These are phyloP conservation scores for Emmonsiellopsis sp. DNA, from an alignment of 2,329 filamentous ascomycete species.

Conservation along the genomic window DNA sequence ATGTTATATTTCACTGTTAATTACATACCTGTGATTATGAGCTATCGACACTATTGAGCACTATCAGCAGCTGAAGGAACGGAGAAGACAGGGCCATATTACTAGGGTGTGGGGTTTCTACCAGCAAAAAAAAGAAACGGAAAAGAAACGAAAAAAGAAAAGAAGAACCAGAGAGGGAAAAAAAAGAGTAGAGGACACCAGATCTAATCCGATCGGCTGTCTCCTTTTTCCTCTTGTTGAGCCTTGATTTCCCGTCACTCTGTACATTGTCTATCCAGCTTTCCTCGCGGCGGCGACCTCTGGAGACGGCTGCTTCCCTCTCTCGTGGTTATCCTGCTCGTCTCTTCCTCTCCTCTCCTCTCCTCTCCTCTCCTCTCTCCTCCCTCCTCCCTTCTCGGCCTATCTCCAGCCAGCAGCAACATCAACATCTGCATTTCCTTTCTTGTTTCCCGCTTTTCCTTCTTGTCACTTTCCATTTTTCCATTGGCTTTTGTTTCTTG, in stretches of 20 bases:
- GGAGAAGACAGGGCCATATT: too few species aligned
- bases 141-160: neutral
- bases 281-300: neutral
- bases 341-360: conserved; percentile 11
- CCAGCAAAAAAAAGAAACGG: neutral
- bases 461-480: neutral
- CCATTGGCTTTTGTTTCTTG: neutral
- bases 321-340: conserved; percentile 15
- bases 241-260: conserved; percentile 8
- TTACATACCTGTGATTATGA: too few species aligned
- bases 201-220: neutral
- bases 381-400: neutral
- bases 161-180: neutral
- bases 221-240: conserved; percentile 4
- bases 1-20: too few species aligned
- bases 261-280: conserved; percentile 13
- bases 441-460: neutral
- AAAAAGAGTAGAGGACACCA: neutral
- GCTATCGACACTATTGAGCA: too few species aligned
- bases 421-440: neutral
- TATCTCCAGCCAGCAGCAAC: neutral
- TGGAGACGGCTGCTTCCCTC: conserved; percentile 14
- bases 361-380: neutral
- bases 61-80: too few species aligned
- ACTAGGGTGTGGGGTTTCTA: neutral